These are phyloP conservation scores for Amanita jacksonii DNA, from an alignment of 768 basidiomycete species.

Conservation along the genomic window DNA sequence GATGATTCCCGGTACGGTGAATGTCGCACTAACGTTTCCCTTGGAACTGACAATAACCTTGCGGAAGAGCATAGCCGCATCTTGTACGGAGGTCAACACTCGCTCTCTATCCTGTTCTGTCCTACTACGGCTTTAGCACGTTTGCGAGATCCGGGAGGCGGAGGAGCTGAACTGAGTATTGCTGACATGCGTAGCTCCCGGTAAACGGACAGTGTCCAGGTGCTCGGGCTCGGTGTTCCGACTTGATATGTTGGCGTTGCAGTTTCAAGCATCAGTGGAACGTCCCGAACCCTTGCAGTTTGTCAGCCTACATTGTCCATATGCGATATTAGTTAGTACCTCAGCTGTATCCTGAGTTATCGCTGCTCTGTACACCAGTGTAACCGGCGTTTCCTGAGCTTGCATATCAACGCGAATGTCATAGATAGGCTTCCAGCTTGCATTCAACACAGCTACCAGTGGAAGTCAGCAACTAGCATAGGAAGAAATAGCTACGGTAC, in stretches of 20 bases:
- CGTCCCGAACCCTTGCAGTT: conserved; percentile 23
- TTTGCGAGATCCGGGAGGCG: background rate
- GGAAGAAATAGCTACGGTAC: conserved; percentile 3
- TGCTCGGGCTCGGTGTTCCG: conserved; percentile 20
- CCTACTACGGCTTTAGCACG: no score
- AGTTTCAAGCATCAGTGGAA: conserved; percentile 31
- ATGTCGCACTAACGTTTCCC: conserved; percentile 24
- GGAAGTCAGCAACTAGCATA: background rate
- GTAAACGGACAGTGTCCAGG: conserved; percentile 18
- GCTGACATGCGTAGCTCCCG: no score
- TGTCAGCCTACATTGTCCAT: background rate
- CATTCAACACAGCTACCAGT: conserved; percentile 15
- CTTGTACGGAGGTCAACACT: background rate
- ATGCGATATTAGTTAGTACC: conserved; percentile 14
- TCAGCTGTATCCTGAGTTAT: conserved; percentile 32
- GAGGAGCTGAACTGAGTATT: background rate
- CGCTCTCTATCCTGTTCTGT: background rate
- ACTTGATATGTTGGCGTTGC: conserved; percentile 28
- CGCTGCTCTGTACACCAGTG: conserved; percentile 29
- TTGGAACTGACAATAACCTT: conserved; percentile 15
- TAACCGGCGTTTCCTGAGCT: conserved; percentile 21
- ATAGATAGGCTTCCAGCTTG: conserved; percentile 28
- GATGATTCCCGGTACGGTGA: conserved; percentile 22
- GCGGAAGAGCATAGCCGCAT: background rate
- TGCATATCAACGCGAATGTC: conserved; percentile 31